Percentiles rank a stretch among this genome's conserved stretches.
These are phyloP conservation scores for Phaffia australis DNA, from an alignment of 768 basidiomycete genomes.

Conservation along the genomic window DNA sequence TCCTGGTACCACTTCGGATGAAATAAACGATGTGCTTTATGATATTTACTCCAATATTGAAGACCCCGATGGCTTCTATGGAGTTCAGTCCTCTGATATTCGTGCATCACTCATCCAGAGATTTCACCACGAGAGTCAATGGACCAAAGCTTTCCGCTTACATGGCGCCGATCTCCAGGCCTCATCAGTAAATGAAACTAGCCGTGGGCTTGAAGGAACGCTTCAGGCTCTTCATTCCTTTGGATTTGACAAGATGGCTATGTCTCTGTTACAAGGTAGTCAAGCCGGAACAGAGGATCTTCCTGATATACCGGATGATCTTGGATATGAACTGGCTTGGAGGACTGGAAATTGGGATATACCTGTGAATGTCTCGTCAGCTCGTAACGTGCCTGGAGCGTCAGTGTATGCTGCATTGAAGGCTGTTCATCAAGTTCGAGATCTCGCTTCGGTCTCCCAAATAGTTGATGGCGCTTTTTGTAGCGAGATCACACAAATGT, in stretches of 20 bases:
- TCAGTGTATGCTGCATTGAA: slow-evolving; percentile 68
- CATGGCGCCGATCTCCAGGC: slow-evolving; percentile 77
- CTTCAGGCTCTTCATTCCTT: slow-evolving; percentile 73
- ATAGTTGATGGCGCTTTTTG: slow-evolving; percentile 48
- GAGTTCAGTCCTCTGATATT: slow-evolving; percentile 66
- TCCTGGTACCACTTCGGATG: not conserved
- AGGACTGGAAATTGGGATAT: slow-evolving; percentile 92
- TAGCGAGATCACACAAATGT: slow-evolving; percentile 56
- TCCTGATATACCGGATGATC: slow-evolving; percentile 26
- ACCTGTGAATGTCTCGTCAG: slow-evolving; percentile 46
- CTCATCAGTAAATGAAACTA: slow-evolving; percentile 36
- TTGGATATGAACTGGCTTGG: slow-evolving; percentile 80
- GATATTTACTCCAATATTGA: slow-evolving; percentile 90
- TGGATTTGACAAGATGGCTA: slow-evolving; percentile 81
- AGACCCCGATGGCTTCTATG: slow-evolving; percentile 97
- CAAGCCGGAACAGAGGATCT: not conserved
- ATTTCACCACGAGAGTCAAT: slow-evolving; percentile 84
- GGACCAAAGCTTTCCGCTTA: slow-evolving; percentile 79
- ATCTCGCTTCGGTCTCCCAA: slow-evolving; percentile 44
- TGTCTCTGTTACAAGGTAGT: slow-evolving; percentile 47
- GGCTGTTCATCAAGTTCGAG: slow-evolving; percentile 69
- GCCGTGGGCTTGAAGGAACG: slow-evolving; percentile 50
- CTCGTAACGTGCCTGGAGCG: slow-evolving; percentile 43
- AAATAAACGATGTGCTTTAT: slow-evolving; percentile 50
- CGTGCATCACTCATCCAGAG: slow-evolving; percentile 67